phyloP scores from a whole-genome alignment of 306 rosid species.

The Prunus davidiana region DNA sequence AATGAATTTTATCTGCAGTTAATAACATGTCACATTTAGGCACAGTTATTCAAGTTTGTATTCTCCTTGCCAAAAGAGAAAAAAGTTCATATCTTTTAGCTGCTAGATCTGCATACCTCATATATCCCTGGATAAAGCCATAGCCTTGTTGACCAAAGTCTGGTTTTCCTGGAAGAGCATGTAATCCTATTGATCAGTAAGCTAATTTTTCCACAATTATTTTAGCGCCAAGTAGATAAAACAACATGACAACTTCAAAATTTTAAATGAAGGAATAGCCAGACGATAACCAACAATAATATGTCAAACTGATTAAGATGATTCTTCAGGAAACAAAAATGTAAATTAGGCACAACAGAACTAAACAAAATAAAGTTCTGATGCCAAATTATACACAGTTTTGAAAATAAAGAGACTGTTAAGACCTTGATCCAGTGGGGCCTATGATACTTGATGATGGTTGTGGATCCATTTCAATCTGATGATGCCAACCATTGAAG shows the following conservation, averaged over 20 bases:
- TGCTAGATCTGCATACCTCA: conserved; percentile 64
- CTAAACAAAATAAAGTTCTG: neutral
- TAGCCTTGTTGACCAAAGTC: conserved; percentile 64
- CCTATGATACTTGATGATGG: conserved; percentile 40
- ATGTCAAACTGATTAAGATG: neutral
- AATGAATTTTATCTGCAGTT: conserved; percentile 75
- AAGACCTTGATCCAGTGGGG: conserved; percentile 55
- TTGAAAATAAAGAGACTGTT: neutral
- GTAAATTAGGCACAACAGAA: neutral
- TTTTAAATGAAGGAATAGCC: neutral
- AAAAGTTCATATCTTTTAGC: neutral
- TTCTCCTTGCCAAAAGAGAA: neutral
- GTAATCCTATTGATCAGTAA: conserved; percentile 20
- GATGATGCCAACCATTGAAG: conserved; percentile 94
- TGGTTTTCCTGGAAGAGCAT: conserved; percentile 51
- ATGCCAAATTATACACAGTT: neutral
- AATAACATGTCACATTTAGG: conserved; percentile 11
- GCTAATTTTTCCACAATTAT: conserved; percentile 16
- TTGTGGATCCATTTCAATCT: conserved; percentile 67
- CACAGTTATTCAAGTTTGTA: neutral
- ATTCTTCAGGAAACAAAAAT: neutral
- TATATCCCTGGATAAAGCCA: conserved; percentile 97
- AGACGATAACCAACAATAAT: neutral
- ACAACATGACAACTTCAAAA: neutral
- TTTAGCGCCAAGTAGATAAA: neutral